Conservation (phyloP, 2,329 filamentous ascomycete species). For the Colletotrichum sp. region DNA sequence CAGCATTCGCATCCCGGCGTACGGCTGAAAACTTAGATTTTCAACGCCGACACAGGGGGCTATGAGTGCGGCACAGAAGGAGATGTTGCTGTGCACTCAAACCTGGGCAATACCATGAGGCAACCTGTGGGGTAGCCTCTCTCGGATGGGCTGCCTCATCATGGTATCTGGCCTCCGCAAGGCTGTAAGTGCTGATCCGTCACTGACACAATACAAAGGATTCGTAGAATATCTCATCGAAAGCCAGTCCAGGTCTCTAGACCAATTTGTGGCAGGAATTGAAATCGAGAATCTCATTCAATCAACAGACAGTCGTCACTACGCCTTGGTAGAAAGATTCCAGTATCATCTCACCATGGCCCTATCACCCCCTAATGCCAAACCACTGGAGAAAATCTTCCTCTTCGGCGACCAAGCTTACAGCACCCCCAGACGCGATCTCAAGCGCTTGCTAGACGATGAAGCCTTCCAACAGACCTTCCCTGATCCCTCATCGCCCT, state of each 20-base stretch:
- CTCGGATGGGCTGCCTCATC: neutral
- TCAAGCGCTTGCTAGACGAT: neutral
- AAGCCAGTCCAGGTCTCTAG: neutral
- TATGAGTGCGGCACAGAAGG: neutral
- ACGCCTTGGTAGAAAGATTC: neutral
- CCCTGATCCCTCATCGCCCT: neutral
- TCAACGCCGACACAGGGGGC: neutral
- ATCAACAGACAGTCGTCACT: neutral
- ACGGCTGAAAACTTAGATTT: neutral
- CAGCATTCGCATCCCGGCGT: neutral
- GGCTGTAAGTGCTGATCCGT: neutral
- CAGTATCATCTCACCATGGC: neutral
- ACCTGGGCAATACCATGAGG: neutral
- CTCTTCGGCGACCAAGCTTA: neutral
- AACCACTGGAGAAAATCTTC: neutral
- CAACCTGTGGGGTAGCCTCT: neutral
- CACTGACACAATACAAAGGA: neutral
- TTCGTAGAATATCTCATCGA: neutral
- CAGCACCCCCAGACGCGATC: neutral
- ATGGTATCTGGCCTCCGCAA: neutral
- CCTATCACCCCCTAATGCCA: neutral
- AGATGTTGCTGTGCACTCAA: neutral
- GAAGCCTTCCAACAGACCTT: neutral
- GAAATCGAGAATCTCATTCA: neutral
- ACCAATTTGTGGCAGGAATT: neutral